Evolutionary conservation across 192 early-diverging fungal genomes (phyloP).

Genomic region (Backusella liffmaniae): DNA sequence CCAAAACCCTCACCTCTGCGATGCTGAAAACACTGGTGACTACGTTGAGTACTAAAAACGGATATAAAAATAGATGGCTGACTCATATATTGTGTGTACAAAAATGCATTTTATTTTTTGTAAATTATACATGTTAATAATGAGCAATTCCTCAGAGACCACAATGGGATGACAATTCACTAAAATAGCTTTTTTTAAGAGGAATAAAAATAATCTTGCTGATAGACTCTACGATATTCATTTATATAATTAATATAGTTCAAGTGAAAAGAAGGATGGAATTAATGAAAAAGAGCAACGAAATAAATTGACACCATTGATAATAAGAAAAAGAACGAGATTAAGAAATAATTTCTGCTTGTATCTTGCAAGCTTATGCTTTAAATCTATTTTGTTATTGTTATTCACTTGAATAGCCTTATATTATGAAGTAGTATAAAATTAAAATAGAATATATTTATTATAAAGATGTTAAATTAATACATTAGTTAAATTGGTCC

Average conservation of each 20-base stretch:
- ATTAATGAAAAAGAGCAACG: too few species aligned
- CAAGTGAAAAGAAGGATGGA: too few species aligned
- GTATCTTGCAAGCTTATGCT: neutral
- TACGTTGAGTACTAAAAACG: neutral
- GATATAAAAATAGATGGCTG: neutral
- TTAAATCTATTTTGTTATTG: neutral
- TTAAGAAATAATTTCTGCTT: neutral
- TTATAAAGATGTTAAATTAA: neutral
- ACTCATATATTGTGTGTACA: neutral
- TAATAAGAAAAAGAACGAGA: neutral
- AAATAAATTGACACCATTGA: neutral
- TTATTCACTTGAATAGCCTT: neutral
- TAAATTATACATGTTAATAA: conserved; percentile 2
- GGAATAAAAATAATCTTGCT: too few species aligned
- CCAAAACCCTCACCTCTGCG: conserved; percentile 22
- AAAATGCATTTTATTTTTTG: neutral
- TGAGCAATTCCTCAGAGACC: neutral
- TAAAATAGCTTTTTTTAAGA: neutral
- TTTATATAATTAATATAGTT: too few species aligned
- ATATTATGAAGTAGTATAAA: neutral
- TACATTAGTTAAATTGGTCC: conserved; percentile 40
- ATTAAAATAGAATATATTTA: conserved; percentile 1
- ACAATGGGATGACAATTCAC: neutral
- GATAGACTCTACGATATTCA: too few species aligned
- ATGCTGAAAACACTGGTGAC: conserved; percentile 5